These are phyloP conservation scores for Platanus orientalis DNA, from an alignment of 164 flowering plant genomes.

Conservation along the genomic window DNA sequence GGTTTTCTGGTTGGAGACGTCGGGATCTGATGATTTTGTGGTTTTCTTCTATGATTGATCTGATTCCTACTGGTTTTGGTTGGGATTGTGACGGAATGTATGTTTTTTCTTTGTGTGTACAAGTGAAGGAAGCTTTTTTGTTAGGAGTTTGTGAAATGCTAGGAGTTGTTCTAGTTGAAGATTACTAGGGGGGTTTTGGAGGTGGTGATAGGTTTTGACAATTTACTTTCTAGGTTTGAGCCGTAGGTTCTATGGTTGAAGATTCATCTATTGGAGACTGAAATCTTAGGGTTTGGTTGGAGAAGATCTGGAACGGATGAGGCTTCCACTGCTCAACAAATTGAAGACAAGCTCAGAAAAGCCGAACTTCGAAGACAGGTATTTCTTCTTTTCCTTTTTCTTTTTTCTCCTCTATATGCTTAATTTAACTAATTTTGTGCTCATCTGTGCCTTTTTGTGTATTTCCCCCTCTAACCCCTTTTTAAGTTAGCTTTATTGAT, in stretches of 20 bases:
- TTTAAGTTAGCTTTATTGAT: too few relatives aligned
- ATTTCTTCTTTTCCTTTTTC: too few relatives aligned
- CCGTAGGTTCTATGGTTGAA: not conserved
- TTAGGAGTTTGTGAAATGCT: not conserved
- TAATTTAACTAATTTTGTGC: too few relatives aligned
- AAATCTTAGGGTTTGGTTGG: constrained; percentile 20
- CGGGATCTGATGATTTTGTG: constrained; percentile 9
- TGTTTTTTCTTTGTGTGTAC: too few relatives aligned
- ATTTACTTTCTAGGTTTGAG: not conserved
- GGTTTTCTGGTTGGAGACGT: not conserved
- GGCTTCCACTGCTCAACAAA: too few relatives aligned
- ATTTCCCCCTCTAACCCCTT: too few relatives aligned
- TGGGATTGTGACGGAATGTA: not conserved
- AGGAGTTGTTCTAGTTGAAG: not conserved
- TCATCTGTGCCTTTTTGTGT: too few relatives aligned
- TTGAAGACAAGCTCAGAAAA: too few relatives aligned
- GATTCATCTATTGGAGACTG: constrained; percentile 5
- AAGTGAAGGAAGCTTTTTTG: not conserved
- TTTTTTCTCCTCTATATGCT: too few relatives aligned
- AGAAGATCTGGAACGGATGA: constrained; percentile 28
- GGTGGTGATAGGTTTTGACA: not conserved
- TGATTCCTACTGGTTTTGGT: not conserved
- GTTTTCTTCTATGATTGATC: not conserved
- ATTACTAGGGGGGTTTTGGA: not conserved
- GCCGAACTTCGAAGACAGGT: too few relatives aligned